Evolutionary conservation across 2,329 filamentous ascomycete species (phyloP), one percentile per base, ranked within the genome.

Genomic region (Colletotrichum brevisporum): DNA sequence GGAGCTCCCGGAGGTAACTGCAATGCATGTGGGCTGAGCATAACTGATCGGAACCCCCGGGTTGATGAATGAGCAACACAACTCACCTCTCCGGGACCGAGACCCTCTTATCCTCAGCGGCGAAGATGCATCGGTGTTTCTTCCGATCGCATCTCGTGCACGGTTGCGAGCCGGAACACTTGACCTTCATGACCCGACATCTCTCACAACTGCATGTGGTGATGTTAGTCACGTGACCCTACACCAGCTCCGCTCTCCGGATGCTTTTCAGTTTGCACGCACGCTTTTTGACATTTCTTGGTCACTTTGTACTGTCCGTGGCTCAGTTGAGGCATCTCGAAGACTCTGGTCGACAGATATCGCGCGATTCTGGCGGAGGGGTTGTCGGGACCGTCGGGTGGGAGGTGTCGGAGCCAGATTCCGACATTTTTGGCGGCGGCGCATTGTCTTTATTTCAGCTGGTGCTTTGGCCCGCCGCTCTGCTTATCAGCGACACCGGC

Each of bases 111-210:
- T 66, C 67, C 62, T 74, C 72, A 9, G 62, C 71, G 13, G 72
- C 62, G 55, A 74, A 74, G 45, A 71, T 63, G 69, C 72, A 74
- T 10, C 64, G 27, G 58, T 73, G 67, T 67, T 64, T 76, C 62
- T 56, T 71, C 50, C 53, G 62, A 9, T 53, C 74, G 70, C 65
- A 76, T 18, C 72, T 66, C n/a, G 68, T 61, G 21, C 72, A 74
- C 12, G 72, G 72, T 53, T 73, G 67, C 36, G 71, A 69, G 39
- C 72, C 72, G 39, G 71, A 73, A 55, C 72, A 74, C 68, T 74
- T 74, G 56, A 74, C 72, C 45, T 74, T 74, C 72, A 74, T 74
- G 45, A 69, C 58, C 31, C 72, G 71, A 47, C 72, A 74, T 74
- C 72, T 52, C 18, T 73, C 72, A 64, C 72, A 74, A 21, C 72